Evolutionary conservation across 148 eudicot species (phyloP), one percentile per base, ranked within the genome.

Genomic region (Chenopodium album): DNA sequence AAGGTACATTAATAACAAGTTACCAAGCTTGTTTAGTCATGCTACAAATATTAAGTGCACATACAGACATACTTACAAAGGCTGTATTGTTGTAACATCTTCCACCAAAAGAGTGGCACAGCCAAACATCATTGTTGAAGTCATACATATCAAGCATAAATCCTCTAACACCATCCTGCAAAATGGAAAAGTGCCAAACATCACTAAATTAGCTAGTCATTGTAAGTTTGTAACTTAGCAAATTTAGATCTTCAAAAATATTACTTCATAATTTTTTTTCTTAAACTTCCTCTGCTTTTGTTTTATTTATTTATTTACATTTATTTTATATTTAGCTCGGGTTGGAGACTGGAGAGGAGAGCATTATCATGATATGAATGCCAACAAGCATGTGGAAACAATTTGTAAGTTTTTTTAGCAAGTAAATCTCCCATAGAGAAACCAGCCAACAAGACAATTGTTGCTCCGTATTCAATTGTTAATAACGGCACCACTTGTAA

Each of bases 101-200:
- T 32, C 95, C 98, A 26, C 97, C 95, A 68, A 80, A 92, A 22
- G 99, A 96, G 88, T 96, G 99, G 83, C 98, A 94, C 78, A 96
- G 83, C 99, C 99, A 96, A 50, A 96, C 87, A 68, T 94, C 99
- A 71, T 92, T 88, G 11, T 90, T 74, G 52, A 94, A 96, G 88
- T 96, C 99, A 81, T 96, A 96, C 97, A 92, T 88, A 86, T 96
- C 98, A 76, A 96, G 98, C 99, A 96, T 96, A 83, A 96, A 80
- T 29, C 98, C 98, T 86, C 98, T 85, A 84, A 94, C 97, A 76
- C 98, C 97, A 85, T 91, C 90, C 98, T 94, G 93, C 90, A 89
- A 63, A 54, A 74, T 26, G 12, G 72, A 78, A 52, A 47, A 85
- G 71, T 31, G 19, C 74, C 54, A 19, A 70, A 8, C 65, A 22